These are phyloP conservation scores for Excoecaria cochinchinensis DNA, from an alignment of 345 rosid genomes.

Conservation along the genomic window DNA sequence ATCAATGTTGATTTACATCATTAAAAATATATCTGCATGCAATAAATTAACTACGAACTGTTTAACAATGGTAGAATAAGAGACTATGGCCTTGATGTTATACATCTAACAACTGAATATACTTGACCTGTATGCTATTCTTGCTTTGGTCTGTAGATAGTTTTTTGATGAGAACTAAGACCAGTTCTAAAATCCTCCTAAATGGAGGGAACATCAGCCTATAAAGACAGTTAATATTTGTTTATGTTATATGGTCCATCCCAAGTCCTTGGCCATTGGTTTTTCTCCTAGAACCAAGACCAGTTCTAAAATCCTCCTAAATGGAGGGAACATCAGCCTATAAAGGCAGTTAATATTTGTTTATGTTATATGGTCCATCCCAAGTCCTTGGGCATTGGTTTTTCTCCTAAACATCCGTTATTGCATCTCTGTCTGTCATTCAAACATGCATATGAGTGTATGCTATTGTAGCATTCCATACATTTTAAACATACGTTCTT, in stretches of 20 bases:
- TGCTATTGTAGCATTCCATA: not conserved
- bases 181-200: not conserved
- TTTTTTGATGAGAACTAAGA: not conserved
- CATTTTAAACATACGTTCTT: not conserved
- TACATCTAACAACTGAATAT: not conserved
- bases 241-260: not conserved
- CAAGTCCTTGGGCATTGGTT: not conserved
- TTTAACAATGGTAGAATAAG: not conserved
- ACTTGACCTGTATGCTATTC: not conserved
- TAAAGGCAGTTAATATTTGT: not conserved
- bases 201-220: not conserved
- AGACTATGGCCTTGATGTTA: not conserved
- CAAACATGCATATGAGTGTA: not conserved
- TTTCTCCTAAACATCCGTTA: not conserved
- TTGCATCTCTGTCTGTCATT: not conserved
- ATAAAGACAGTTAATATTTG: not conserved
- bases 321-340: not conserved
- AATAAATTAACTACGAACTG: not conserved
- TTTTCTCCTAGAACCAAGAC: not conserved
- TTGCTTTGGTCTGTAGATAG: not conserved
- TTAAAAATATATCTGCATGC: not conserved
- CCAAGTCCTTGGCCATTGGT: not conserved
- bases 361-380: not conserved
- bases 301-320: not conserved
- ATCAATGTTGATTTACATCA: not conserved